A percentile compares a stretch with the other conserved stretches of the same genome.
Evolutionary conservation across 2,329 filamentous ascomycete species (phyloP).

Genomic region (Fusarium mangiferae): DNA sequence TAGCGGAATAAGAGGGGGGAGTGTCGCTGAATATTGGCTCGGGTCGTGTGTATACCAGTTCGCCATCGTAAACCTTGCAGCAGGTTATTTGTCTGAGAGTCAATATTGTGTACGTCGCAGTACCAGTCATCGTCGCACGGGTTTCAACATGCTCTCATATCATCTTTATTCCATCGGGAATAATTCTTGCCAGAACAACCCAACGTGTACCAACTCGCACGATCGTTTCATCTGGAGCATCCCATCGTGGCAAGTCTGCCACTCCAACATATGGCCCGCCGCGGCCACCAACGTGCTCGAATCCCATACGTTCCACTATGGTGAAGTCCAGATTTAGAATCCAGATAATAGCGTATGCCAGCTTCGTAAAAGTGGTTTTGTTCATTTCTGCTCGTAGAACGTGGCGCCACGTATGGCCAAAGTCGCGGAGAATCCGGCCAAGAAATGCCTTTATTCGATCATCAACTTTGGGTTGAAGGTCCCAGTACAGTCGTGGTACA

Average conservation of each 20-base stretch:
- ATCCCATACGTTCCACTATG: background rate
- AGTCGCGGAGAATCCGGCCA: constrained; percentile 23
- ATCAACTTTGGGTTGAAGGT: constrained; percentile 2
- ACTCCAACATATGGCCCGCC: constrained; percentile 17
- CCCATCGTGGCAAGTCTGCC: constrained; percentile 28
- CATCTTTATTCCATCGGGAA: constrained; percentile 21
- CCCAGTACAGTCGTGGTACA: constrained; percentile 25
- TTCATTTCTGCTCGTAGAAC: constrained; percentile 30
- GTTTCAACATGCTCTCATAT: constrained; percentile 15
- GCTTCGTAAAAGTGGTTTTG: constrained; percentile 22
- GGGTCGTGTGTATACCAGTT: constrained; percentile 7
- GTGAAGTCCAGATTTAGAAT: background rate
- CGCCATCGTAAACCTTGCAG: constrained; percentile 7
- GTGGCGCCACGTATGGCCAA: constrained; percentile 37
- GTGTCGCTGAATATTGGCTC: constrained; percentile 18
- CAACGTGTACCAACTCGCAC: constrained; percentile 27
- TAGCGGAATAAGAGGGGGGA: constrained; percentile 14
- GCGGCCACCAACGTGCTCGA: constrained; percentile 3
- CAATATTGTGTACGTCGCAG: constrained; percentile 16
- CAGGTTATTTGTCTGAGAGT: constrained; percentile 22
- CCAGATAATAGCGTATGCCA: constrained; percentile 32
- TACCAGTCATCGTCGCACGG: rapidly evolving
- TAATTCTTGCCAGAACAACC: constrained; percentile 27
- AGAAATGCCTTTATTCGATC: constrained; percentile 20
- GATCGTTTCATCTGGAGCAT: constrained; percentile 8